Evolutionary conservation across 1,284 basidiomycete species (phyloP), one percentile per base, ranked within the genome.

Genomic region (Ceraceosorus guamensis): DNA sequence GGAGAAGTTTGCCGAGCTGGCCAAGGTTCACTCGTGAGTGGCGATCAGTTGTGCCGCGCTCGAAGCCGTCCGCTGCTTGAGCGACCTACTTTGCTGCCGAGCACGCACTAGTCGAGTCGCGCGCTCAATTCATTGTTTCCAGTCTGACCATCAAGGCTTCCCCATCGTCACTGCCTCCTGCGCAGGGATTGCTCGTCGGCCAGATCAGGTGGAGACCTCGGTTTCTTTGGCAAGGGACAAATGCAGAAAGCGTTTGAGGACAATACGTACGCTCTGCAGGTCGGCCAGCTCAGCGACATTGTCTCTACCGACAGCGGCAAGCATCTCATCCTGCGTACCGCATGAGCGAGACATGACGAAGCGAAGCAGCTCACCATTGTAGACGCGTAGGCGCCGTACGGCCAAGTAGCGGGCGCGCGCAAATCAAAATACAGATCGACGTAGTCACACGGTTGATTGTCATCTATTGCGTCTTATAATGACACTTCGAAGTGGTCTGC

Each of bases 231-330:
- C 2, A 83, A 79, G 13, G 89, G 88, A 2, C 87, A 89, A 80
- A 99, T 99, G 95, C 95, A 99, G 79, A 91, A 90, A 78, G 85
- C 90, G 24, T 99, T 99, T 74, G 92, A 97, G 79, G 89, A 95
- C 30, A 88, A 88, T 4, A 83, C 91, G 7, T 96, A 85, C 77
- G 83, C 79, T 1, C 82, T 97, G 59, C 76, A 85, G 55, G 83
- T 88, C n/a, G 89, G 87, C 13, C 79, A 89, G 78, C 85, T 97
- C 67, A 91, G 89, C 77, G 86, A 84, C 50, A 80, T 97, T 52
- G 83, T 97, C 74, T 85, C 85, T 70, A 88, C 92, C 43, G 93
- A 97, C 70, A 92, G 89, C 65, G 95, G 95, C n/a, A 88, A 95
- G 11, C 95, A 99, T 77, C 77, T 97, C 65, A 89, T 99, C 71